Evolutionary conservation across 202 grass and related monocot species (phyloP).

Genomic region (Setaria viridis): DNA sequence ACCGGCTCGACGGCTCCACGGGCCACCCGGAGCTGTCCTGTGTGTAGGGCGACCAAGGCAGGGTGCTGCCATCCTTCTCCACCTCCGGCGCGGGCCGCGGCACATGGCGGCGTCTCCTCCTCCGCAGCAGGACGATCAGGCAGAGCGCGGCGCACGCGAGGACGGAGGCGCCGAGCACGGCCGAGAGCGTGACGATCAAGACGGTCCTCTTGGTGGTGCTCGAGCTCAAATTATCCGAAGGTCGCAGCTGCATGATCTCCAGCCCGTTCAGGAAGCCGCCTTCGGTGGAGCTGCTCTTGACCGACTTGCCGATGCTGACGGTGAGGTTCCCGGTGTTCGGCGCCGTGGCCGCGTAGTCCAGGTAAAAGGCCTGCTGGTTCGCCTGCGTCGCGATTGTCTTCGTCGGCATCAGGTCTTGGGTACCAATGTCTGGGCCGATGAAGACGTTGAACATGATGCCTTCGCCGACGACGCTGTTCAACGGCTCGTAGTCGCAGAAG

Average conservation of each 20-base stretch:
- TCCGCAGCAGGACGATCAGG: not conserved
- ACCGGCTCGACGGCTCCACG: slow-evolving; percentile 47
- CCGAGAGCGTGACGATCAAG: slow-evolving; percentile 20
- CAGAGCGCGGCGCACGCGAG: slow-evolving; percentile 34
- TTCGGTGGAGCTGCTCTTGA: fast-evolving
- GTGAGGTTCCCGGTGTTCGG: slow-evolving; percentile 39
- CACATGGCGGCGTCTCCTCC: not conserved
- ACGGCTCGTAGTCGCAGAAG: slow-evolving; percentile 67
- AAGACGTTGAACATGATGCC: slow-evolving; percentile 55
- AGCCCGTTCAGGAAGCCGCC: slow-evolving; percentile 78
- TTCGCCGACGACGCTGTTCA: not conserved
- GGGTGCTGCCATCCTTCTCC: slow-evolving; percentile 31
- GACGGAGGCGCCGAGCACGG: slow-evolving; percentile 41
- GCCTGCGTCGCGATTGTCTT: fast-evolving
- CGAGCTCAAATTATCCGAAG: not conserved
- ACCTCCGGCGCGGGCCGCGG: slow-evolving; percentile 29
- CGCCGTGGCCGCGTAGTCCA: slow-evolving; percentile 33
- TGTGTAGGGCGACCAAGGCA: slow-evolving; percentile 48
- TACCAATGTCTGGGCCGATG: not conserved
- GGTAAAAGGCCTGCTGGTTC: slow-evolving; percentile 44
- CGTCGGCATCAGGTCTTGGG: not conserved
- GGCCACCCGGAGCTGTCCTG: slow-evolving; percentile 35
- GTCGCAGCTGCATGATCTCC: slow-evolving; percentile 70
- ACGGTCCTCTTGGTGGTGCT: not conserved
- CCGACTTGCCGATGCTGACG: slow-evolving; percentile 57